Evolutionary conservation across 2,329 filamentous ascomycete species (phyloP), one percentile per base, ranked within the genome.

Genomic region (Trichoderma pleuroti): DNA sequence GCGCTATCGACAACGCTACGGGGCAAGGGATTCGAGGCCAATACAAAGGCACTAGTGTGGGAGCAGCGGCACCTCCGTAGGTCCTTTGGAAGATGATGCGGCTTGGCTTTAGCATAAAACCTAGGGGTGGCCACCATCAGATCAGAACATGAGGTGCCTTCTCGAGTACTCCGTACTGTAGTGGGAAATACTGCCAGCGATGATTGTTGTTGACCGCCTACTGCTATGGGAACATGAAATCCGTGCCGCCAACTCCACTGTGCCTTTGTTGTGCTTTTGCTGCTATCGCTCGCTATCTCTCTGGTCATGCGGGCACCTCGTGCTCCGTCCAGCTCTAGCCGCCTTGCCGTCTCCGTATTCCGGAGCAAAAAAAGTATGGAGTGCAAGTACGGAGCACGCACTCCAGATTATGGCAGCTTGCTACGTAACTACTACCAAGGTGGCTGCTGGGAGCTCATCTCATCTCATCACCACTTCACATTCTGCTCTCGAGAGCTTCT

Each of bases 1-100:
- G 63, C 24, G 16, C 64, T 68, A 68, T 60, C 64, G 64, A 68
- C 60, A 46, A 39, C 54, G 63, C 63, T 66, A 57, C 63, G 63
- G 63, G 63, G 63, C 63, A 66, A 56, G 34, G 63, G 63, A 66
- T 66, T 59, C 28, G 32, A 11, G 56, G 56, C 56, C 56, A 14
- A 34, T n/a, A 32, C 30, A 21, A 24, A 59, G 56, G 28, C 28
- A 34, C n/a, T 59, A 34, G 10, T n/a, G 28, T 11, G 30, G 56
- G 30, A 34, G 56, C 56, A n/a, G 24, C 56, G 56, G 56, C 32
- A 21, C n/a, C 56, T 59, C 54, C 26, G 54, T n/a, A 32, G 18
- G 54, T 57, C 54, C 54, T 57, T 56, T 57, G 54, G 11, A 34
- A 11, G 56, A 21, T 18, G 11, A n/a, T n/a, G 49, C 26, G 26